Evolutionary conservation across 257 asterid genomes (phyloP), one percentile per base, ranked within the genome.

Genomic region (Echites panduratus): DNA sequence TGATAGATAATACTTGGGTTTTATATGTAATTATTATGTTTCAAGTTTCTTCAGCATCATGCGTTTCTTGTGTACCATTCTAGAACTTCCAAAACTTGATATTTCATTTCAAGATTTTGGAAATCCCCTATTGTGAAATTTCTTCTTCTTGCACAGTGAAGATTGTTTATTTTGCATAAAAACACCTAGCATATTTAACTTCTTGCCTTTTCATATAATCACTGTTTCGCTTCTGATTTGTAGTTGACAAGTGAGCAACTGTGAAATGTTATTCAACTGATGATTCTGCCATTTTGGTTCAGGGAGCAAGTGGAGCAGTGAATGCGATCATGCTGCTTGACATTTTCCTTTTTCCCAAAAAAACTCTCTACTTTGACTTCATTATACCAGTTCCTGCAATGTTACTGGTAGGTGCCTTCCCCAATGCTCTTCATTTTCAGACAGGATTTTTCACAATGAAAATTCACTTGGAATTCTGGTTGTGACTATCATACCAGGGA

Each of bases 241-340:
- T 61, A 32, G 13, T 59, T 9, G 27, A 32, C 24, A 20, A 29
- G 22, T 32, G 14, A 14, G 40, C 4, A 47, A 10, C 14, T 74
- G 16, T 24, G 29, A 75, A 68, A 75, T 71, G 16, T 29, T 41
- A 9, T 24, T 49, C 45, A 40, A 44, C 17, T 26, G 32, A n/a
- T 50, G 62, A 57, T 62, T 63, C 72, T 62, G 71, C 50, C 22
- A 67, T n/a, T 50, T 68, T 64, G 68, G 76, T 79, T 38, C 72
- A 94, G 99, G 99, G 99, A 70, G 99, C 99, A 50, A 91, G 97
- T 70, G 99, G 97, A 80, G 99, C 99, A 66, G 92, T 91, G 81
- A 94, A 88, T 79, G 97, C 99, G 7, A 82, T 94, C 61, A 73
- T 94, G 97, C 87, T 94, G 82, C 97, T 91, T 40, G 88, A 91